Percentiles rank a stretch among this genome's conserved stretches.
Evolutionary conservation across 73 alveolate species (phyloP).

Genomic region (Stentor roeselii): DNA sequence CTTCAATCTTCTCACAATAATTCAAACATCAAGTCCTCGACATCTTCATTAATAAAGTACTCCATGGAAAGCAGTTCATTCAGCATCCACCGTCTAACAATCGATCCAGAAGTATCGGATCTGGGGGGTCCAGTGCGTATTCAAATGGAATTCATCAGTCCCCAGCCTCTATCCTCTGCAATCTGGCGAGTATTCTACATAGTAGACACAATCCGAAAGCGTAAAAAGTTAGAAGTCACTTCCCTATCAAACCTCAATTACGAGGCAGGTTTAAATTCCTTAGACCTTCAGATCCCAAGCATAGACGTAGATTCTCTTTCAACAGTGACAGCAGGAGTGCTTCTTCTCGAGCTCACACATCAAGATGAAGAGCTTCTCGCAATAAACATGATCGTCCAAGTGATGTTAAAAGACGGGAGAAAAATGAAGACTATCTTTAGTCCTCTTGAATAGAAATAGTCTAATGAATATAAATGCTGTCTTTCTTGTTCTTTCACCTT

Average conservation of each 20-base stretch:
- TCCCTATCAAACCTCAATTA: not conserved
- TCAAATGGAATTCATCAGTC: not conserved
- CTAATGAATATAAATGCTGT: no score
- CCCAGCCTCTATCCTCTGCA: not conserved
- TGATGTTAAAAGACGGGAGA: not conserved
- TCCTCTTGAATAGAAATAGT: not conserved
- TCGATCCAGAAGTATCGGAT: not conserved
- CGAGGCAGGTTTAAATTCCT: not conserved
- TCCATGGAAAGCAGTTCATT: not conserved
- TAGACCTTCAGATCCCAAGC: not conserved
- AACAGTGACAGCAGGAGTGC: not conserved
- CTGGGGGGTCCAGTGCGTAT: not conserved
- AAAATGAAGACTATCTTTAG: not conserved
- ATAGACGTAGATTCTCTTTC: not conserved
- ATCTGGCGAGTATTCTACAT: not conserved
- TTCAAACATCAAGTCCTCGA: no score
- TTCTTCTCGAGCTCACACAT: not conserved
- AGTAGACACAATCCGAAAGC: not conserved
- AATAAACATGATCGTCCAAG: not conserved
- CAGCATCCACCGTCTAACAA: not conserved
- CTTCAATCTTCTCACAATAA: no score
- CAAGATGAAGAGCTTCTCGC: not conserved
- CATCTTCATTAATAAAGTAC: no score
- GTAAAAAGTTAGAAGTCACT: not conserved
- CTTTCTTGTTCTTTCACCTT: no score